phyloP scores from a whole-genome alignment of 495 filamentous ascomycete genomes.

The Penicillium paxilli region DNA sequence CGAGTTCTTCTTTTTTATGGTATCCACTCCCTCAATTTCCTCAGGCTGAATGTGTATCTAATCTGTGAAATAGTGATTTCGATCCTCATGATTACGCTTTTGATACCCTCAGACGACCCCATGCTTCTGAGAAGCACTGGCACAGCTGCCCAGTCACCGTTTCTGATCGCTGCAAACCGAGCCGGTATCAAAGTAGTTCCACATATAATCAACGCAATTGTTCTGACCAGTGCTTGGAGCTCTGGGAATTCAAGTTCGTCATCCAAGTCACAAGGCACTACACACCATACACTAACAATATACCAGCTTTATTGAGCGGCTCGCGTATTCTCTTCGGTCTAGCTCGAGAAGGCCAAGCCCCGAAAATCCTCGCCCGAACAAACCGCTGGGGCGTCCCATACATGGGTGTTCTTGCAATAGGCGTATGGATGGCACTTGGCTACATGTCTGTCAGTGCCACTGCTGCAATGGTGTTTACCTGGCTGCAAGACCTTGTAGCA shows the following conservation, averaged over 20 bases:
- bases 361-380: conserved; percentile 29
- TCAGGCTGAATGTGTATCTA: background rate
- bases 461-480: conserved; percentile 27
- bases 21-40: conserved; percentile 18
- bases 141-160: conserved; percentile 52
- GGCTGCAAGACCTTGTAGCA: conserved; percentile 56
- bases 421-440: conserved; percentile 18
- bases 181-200: conserved; percentile 56
- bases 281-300: background rate
- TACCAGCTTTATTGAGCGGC: conserved; percentile 36
- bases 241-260: conserved; percentile 56
- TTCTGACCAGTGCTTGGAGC: conserved; percentile 69
- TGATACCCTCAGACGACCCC: conserved; percentile 53
- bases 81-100: conserved; percentile 53
- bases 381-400: conserved; percentile 38
- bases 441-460: conserved; percentile 24
- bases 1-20: conserved; percentile 66
- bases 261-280: conserved; percentile 19
- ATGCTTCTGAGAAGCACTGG: conserved; percentile 42
- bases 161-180: conserved; percentile 49
- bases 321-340: conserved; percentile 52
- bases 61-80: conserved; percentile 10
- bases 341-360: conserved; percentile 34
- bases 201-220: conserved; percentile 67
- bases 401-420: conserved; percentile 24